phyloP scores from a whole-genome alignment of 1,284 basidiomycete genomes.

The Papiliotrema fonsecae region DNA sequence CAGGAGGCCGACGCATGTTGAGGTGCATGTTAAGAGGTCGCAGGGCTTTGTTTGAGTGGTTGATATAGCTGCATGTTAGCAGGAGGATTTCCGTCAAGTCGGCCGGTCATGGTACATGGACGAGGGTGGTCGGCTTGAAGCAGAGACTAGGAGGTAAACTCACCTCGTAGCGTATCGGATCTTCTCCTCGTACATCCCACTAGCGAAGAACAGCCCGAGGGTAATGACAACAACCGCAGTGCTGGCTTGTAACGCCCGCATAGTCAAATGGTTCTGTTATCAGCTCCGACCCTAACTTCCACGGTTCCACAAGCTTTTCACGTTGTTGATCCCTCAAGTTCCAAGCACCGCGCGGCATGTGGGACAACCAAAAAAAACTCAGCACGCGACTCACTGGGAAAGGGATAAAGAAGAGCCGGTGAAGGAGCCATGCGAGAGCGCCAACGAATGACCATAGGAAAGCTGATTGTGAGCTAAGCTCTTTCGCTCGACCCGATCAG shows the following conservation, averaged over 20 bases:
- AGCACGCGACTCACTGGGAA: conserved; percentile 23
- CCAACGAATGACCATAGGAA: conserved; percentile 39
- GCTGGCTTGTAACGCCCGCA: conserved; percentile 55
- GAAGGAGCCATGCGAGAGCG: conserved; percentile 23
- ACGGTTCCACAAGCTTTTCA: too few species aligned
- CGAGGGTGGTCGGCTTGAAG: background rate
- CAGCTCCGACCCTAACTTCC: background rate
- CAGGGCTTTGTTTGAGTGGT: conserved; percentile 87
- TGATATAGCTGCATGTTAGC: conserved; percentile 70
- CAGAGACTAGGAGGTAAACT: conserved; percentile 31
- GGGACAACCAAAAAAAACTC: background rate
- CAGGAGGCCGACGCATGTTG: conserved; percentile 72
- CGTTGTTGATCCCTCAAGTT: too few species aligned
- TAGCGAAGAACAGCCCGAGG: conserved; percentile 90
- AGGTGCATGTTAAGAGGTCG: conserved; percentile 94
- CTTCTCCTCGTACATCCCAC: conserved; percentile 93
- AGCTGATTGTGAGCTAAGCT: conserved; percentile 14
- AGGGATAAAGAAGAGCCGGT: conserved; percentile 27
- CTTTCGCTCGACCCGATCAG: background rate
- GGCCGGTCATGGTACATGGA: background rate
- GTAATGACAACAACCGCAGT: conserved; percentile 83
- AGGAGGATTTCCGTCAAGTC: background rate
- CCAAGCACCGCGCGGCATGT: too few species aligned
- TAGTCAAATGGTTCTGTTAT: conserved; percentile 3
- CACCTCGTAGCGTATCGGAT: conserved; percentile 94